Evolutionary conservation across 257 asterid genomes (phyloP).

Genomic region (Gentiana macrophylla): DNA sequence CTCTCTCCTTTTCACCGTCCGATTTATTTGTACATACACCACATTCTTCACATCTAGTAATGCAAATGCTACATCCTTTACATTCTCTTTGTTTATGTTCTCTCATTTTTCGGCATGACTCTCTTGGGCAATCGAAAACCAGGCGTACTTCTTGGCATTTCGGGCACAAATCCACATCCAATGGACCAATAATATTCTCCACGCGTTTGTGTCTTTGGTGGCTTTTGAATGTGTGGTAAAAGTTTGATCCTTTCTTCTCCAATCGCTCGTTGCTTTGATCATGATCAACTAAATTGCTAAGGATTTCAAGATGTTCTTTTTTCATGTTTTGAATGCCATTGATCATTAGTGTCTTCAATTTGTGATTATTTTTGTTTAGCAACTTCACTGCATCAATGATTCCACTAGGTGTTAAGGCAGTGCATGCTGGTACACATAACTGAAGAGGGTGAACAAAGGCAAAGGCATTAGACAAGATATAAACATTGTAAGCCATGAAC

Average conservation of each 20-base stretch:
- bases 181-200: slow-evolving; percentile 15
- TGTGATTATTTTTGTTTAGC: slow-evolving; percentile 26
- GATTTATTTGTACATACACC: slow-evolving; percentile 53
- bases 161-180: slow-evolving; percentile 57
- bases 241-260: slow-evolving; percentile 8
- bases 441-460: too few species aligned
- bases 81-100: slow-evolving; percentile 20
- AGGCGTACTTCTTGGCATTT: slow-evolving; percentile 34
- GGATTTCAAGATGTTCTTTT: slow-evolving; percentile 31
- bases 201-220: slow-evolving; percentile 9
- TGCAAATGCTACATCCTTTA: slow-evolving; percentile 51
- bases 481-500: too few species aligned
- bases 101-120: slow-evolving; percentile 15
- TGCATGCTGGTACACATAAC: slow-evolving; percentile 69
- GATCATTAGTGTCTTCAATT: slow-evolving; percentile 31
- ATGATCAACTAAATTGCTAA: slow-evolving; percentile 21
- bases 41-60: slow-evolving; percentile 59
- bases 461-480: too few species aligned
- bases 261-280: slow-evolving; percentile 13
- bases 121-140: slow-evolving; percentile 58
- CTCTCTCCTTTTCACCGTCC: slow-evolving; percentile 36
- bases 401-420: slow-evolving; percentile 51
- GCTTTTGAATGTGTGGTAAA: too few species aligned
- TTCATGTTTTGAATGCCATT: slow-evolving; percentile 36
- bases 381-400: slow-evolving; percentile 37